Evolutionary conservation across 2,329 filamentous ascomycete species (phyloP).

Genomic region (Botryosphaeria dothidea): DNA sequence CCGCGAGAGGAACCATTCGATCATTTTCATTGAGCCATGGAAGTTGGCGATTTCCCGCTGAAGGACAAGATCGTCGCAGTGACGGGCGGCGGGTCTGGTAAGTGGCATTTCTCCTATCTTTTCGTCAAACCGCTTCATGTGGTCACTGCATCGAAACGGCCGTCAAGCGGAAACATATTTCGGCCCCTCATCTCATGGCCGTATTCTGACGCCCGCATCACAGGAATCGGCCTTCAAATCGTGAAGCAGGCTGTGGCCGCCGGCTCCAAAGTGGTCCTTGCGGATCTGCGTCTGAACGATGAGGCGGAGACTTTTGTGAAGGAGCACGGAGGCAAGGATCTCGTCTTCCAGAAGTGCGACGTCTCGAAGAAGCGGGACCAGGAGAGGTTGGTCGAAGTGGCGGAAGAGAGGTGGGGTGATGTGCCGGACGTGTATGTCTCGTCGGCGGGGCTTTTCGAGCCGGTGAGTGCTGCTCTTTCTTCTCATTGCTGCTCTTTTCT

Average conservation of each 20-base stretch:
- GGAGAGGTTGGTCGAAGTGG: background rate
- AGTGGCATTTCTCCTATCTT: background rate
- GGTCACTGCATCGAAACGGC: too few relatives aligned
- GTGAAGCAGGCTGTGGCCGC: constrained; percentile 87
- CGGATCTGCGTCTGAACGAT: constrained; percentile 3
- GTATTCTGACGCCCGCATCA: too few relatives aligned
- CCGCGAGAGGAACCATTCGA: background rate
- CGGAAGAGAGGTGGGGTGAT: constrained; percentile 4
- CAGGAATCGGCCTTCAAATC: constrained; percentile 72
- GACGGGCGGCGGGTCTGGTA: constrained; percentile 19
- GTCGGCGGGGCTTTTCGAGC: constrained; percentile 18
- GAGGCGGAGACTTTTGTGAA: constrained; percentile 5
- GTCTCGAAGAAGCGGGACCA: constrained; percentile 10
- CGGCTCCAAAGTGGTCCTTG: constrained; percentile 60
- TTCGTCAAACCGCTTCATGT: too few relatives aligned
- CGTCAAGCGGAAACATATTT: too few relatives aligned
- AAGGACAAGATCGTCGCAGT: constrained; percentile 19
- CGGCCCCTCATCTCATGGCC: too few relatives aligned
- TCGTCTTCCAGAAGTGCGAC: constrained; percentile 14
- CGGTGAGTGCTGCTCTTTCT: background rate
- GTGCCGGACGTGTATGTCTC: constrained; percentile 19
- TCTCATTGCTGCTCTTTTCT: background rate
- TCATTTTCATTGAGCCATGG: background rate
- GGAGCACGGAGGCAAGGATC: background rate
- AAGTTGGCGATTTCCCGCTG: constrained; percentile 15